Evolutionary conservation across 176 grass and related monocot genomes (phyloP), one percentile per base, ranked within the genome.

Genomic region (Carex pumila): DNA sequence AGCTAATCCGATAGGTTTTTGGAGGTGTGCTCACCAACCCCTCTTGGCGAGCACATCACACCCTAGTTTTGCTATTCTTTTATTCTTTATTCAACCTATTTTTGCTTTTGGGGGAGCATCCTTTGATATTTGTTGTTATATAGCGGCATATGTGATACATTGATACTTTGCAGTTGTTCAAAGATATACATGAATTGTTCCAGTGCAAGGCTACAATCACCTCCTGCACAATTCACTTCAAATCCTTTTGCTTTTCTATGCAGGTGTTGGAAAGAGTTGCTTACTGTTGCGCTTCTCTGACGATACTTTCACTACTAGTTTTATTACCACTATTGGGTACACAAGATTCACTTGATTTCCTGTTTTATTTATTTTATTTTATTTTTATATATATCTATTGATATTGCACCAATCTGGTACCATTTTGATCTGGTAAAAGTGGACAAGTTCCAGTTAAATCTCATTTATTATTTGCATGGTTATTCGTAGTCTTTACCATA

Each of bases 231-330:
- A 18, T 54, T 32, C 25, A 77, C 57, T 56, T 78, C 52, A 56
- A 78, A 57, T 78, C 39, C 9, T 55, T 29, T 15, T 36, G 52
- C 45, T 15, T 54, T 49, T 67, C 2, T 67, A 32, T 83, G 64
- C 81, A 83, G 81, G 81, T 83, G 81, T 83, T 83, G 81, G 81
- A 52, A 83, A 83, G 81, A 83, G 81, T 83, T 83, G 81, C 22
- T 69, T 83, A 45, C 43, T 83, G 25, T 66, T 83, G 81, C 81
- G 81, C 4, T 83, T 83, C 61, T 83, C 81, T 52, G 81, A 83
- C 53, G 81, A 83, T 55, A 83, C 81, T 25, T 83, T 83, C 41
- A 83, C 81, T 13, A 83, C 81, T 18, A 83, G 81, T 83, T 83
- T 83, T 66, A 83, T 83, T 53, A 83, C 81, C 41, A 83, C 81